These are phyloP conservation scores for Tolypocladium tropicale DNA, from an alignment of 2,329 filamentous ascomycete genomes.

Conservation along the genomic window DNA sequence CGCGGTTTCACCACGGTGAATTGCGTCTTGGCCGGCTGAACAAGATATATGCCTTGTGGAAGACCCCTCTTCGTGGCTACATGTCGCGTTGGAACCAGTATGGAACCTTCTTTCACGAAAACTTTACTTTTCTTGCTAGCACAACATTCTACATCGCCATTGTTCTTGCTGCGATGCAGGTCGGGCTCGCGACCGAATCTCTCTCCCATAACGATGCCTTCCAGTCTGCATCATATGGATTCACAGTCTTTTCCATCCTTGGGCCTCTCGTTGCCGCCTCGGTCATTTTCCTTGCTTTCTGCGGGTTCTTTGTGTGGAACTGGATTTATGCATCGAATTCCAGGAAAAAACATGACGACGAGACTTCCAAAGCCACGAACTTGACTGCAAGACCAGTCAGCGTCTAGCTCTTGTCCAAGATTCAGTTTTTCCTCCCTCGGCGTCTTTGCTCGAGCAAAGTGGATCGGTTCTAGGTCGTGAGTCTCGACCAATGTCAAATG, in stretches of 20 bases:
- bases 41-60: constrained; percentile 24
- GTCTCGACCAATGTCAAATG: too few species aligned
- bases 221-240: constrained; percentile 32
- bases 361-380: too few species aligned
- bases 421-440: too few species aligned
- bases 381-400: too few species aligned
- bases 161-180: constrained; percentile 39
- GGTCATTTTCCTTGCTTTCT: constrained; percentile 11
- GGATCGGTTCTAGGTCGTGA: too few species aligned
- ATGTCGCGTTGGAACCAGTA: constrained; percentile 21
- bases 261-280: constrained; percentile 20
- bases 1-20: constrained; percentile 30
- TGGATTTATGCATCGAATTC: background rate
- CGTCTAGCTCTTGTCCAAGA: too few species aligned
- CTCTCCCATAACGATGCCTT: constrained; percentile 26
- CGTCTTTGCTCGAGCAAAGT: too few species aligned
- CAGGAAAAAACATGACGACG: background rate
- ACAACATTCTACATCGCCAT: constrained; percentile 31
- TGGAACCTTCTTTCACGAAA: constrained; percentile 28
- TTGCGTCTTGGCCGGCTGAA: constrained; percentile 26
- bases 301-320: constrained; percentile 6
- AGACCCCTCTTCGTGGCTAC: constrained; percentile 12
- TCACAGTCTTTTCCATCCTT: constrained; percentile 36
- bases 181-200: constrained; percentile 26
- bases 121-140: constrained; percentile 29